These are phyloP conservation scores for Cyphellophora europaea DNA, from an alignment of 2,329 filamentous ascomycete genomes.

Conservation along the genomic window DNA sequence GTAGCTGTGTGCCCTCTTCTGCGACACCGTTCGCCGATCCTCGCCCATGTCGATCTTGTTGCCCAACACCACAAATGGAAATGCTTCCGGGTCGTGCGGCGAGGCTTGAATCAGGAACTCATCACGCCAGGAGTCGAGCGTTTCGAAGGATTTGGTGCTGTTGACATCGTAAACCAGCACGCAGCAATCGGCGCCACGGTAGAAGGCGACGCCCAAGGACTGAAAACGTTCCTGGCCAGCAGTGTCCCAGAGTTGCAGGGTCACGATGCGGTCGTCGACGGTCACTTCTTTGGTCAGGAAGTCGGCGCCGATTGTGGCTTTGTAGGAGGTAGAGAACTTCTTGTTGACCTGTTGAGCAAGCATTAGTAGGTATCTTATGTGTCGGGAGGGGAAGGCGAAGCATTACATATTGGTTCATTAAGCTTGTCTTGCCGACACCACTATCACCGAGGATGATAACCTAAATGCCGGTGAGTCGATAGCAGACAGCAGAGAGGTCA, in stretches of 20 bases:
- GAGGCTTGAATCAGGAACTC: constrained; percentile 97
- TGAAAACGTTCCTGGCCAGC: constrained; percentile 97
- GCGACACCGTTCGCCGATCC: constrained; percentile 92
- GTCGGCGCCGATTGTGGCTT: constrained; percentile 96
- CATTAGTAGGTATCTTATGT: neutral
- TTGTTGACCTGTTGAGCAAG: constrained; percentile 77
- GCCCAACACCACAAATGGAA: constrained; percentile 94
- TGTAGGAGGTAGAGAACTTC: constrained; percentile 99
- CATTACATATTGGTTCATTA: constrained; percentile 99
- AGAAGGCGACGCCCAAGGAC: constrained; percentile 93
- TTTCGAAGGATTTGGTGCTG: constrained; percentile 98
- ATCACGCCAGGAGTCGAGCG: constrained; percentile 94
- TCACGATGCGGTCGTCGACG: constrained; percentile 93
- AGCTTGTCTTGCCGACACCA: constrained; percentile 96
- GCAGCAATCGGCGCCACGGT: constrained; percentile 94
- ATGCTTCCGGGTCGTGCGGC: constrained; percentile 90
- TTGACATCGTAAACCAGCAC: constrained; percentile 98
- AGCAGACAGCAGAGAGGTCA: constrained; percentile 6
- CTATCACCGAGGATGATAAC: constrained; percentile 99
- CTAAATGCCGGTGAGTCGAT: constrained; percentile 36
- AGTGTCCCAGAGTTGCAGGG: constrained; percentile 99
- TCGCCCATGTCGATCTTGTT: constrained; percentile 99
- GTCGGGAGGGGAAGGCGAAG: constrained; percentile 9
- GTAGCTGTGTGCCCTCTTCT: constrained; percentile 92
- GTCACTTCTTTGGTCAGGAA: constrained; percentile 97